Evolutionary conservation across 805 yeast genomes (phyloP).

Genomic region (Henningerozyma blattae): DNA sequence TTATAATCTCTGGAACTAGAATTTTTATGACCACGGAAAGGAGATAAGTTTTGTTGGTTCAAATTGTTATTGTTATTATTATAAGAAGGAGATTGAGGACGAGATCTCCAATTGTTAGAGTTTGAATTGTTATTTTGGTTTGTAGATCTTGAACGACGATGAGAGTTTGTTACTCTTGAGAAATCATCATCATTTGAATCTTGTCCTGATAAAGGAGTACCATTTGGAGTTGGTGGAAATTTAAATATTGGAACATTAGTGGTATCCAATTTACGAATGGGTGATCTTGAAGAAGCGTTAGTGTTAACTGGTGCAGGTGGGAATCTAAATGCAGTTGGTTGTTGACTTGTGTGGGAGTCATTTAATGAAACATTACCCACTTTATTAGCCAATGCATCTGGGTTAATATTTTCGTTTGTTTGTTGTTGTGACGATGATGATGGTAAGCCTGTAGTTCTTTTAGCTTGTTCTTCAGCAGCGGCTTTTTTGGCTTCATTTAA

Average conservation of each 20-base stretch:
- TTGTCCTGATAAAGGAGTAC: neutral
- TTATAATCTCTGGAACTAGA: conserved; percentile 17
- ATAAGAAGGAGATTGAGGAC: conserved; percentile 33
- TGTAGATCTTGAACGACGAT: conserved; percentile 21
- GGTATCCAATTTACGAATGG: conserved; percentile 15
- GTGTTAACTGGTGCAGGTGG: conserved; percentile 33
- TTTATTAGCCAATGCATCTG: conserved; percentile 1
- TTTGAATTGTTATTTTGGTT: conserved; percentile 11
- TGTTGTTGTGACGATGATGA: conserved; percentile 8
- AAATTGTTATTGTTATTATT: conserved; percentile 14
- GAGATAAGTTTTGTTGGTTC: conserved; percentile 21
- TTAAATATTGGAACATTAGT: conserved; percentile 22
- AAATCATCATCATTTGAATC: conserved; percentile 19
- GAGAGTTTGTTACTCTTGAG: conserved; percentile 17
- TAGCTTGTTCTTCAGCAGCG: conserved; percentile 81
- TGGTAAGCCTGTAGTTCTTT: conserved; percentile 30
- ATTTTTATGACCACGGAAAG: conserved; percentile 23
- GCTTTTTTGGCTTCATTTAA: conserved; percentile 89
- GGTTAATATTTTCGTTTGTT: conserved; percentile 1
- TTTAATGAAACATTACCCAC: conserved; percentile 13
- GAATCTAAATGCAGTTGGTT: conserved; percentile 48
- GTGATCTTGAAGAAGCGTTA: conserved; percentile 12
- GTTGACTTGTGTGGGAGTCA: conserved; percentile 13
- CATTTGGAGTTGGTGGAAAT: conserved; percentile 22
- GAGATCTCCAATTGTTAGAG: conserved; percentile 48